phyloP scores from a whole-genome alignment of 192 early-diverging fungal species.

The Allomyces javanicus region DNA sequence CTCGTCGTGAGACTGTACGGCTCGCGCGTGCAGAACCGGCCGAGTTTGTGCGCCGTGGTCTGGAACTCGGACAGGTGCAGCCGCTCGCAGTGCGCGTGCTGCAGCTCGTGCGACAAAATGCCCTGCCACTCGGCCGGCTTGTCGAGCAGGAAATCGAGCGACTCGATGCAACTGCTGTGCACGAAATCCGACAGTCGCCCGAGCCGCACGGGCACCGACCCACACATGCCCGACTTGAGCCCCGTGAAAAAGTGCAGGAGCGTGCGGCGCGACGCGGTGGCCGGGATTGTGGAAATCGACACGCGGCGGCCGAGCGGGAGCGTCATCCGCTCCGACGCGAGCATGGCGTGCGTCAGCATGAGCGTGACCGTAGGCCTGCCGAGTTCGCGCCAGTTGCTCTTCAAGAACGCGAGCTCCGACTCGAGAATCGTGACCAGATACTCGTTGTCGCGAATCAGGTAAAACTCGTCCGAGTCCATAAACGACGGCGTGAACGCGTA shows the following conservation, averaged over 20 bases:
- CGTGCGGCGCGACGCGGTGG: constrained; percentile 18
- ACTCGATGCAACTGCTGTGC: constrained; percentile 55
- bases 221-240: constrained; percentile 41
- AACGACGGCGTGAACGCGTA: constrained; percentile 74
- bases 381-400: constrained; percentile 44
- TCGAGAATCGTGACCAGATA: constrained; percentile 58
- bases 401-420: constrained; percentile 51
- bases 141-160: constrained; percentile 61
- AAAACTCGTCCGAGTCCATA: constrained; percentile 72
- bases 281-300: not conserved
- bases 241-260: constrained; percentile 72
- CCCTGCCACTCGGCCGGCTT: constrained; percentile 33
- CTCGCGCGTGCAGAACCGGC: too few species aligned
- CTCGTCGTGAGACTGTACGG: too few species aligned
- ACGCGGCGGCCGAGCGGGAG: not conserved
- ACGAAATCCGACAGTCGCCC: constrained; percentile 57
- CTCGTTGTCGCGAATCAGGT: constrained; percentile 67
- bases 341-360: constrained; percentile 56
- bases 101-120: constrained; percentile 6
- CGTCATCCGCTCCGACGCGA: constrained; percentile 11
- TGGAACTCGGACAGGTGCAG: too few species aligned
- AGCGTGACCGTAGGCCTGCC: constrained; percentile 64
- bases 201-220: constrained; percentile 49
- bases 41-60: too few species aligned
- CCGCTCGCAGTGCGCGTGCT: too few species aligned